Evolutionary conservation across 2,329 filamentous ascomycete species (phyloP).

Genomic region (Clonostachys byssicola): DNA sequence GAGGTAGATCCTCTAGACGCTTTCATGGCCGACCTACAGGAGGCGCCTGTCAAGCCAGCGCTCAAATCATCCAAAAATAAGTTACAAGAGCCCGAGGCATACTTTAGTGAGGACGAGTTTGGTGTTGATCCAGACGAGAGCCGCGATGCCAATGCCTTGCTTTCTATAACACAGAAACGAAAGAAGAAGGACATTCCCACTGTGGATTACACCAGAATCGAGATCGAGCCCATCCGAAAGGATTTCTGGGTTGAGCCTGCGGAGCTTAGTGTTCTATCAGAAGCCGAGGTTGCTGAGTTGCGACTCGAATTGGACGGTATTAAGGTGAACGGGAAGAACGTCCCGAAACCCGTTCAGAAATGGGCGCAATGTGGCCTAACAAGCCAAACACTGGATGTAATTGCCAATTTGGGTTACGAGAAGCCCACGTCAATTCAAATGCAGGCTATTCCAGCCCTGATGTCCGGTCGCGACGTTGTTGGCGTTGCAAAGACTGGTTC

Average conservation of each 20-base stretch:
- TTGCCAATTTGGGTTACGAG: slow-evolving; percentile 77
- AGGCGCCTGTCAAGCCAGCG: slow-evolving; percentile 44
- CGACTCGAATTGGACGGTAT: slow-evolving; percentile 91
- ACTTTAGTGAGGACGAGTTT: slow-evolving; percentile 84
- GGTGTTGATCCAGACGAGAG: slow-evolving; percentile 44
- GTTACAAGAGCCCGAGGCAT: slow-evolving; percentile 70
- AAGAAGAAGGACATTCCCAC: slow-evolving; percentile 96
- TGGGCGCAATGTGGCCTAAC: slow-evolving; percentile 95
- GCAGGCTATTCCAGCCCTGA: slow-evolving; percentile 90
- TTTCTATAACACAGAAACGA: slow-evolving; percentile 56
- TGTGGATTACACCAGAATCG: slow-evolving; percentile 81
- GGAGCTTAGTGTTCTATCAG: slow-evolving; percentile 77
- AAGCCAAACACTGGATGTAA: slow-evolving; percentile 80
- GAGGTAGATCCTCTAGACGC: slow-evolving; percentile 89
- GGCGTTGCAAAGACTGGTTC: slow-evolving; percentile 97
- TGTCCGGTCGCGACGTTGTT: slow-evolving; percentile 93
- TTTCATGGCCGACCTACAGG: slow-evolving; percentile 78
- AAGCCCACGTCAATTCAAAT: slow-evolving; percentile 91
- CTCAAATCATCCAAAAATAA: slow-evolving; percentile 37
- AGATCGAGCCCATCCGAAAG: slow-evolving; percentile 84
- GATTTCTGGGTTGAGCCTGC: slow-evolving; percentile 91
- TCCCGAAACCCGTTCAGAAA: slow-evolving; percentile 91
- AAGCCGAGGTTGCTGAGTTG: slow-evolving; percentile 77
- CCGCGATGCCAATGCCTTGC: slow-evolving; percentile 39
- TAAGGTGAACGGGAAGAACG: slow-evolving; percentile 82